phyloP scores from a whole-genome alignment of 2,329 filamentous ascomycete species.

The Fusarium buharicum region DNA sequence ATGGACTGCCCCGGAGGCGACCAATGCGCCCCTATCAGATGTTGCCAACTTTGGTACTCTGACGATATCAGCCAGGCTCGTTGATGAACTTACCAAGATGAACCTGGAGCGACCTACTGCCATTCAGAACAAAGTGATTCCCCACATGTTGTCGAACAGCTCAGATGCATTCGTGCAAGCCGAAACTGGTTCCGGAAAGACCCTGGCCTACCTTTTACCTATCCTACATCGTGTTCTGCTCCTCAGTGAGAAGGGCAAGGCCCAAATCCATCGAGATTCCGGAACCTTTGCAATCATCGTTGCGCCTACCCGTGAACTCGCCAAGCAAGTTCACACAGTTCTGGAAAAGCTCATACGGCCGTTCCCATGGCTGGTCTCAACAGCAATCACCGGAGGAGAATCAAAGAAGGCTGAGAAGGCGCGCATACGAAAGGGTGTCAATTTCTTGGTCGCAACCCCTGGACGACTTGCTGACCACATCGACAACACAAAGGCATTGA shows the following conservation, averaged over 20 bases:
- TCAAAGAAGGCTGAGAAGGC: conserved; percentile 87
- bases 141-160: conserved; percentile 81
- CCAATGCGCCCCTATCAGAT: conserved; percentile 88
- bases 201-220: conserved; percentile 91
- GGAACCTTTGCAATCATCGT: conserved; percentile 95
- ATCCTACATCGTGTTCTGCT: conserved; percentile 89
- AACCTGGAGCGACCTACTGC: conserved; percentile 90
- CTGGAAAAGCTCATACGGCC: conserved; percentile 87
- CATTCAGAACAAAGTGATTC: conserved; percentile 90
- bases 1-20: conserved; percentile 73
- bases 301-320: conserved; percentile 91
- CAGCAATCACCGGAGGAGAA: conserved; percentile 78
- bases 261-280: conserved; percentile 80
- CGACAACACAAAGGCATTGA: conserved; percentile 88
- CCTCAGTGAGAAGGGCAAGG: conserved; percentile 69
- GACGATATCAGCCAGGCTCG: conserved; percentile 82
- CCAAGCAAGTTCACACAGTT: conserved; percentile 91
- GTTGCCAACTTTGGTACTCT: conserved; percentile 89
- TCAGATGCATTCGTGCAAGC: conserved; percentile 96
- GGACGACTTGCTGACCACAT: conserved; percentile 92
- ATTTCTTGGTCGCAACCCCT: conserved; percentile 94
- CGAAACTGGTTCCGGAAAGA: conserved; percentile 97
- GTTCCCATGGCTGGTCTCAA: conserved; percentile 92
- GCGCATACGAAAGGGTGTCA: conserved; percentile 90
- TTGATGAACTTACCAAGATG: conserved; percentile 87